Base-by-base conservation (phyloP, 768 basidiomycete species). In the Hericium alpestre region DNA sequence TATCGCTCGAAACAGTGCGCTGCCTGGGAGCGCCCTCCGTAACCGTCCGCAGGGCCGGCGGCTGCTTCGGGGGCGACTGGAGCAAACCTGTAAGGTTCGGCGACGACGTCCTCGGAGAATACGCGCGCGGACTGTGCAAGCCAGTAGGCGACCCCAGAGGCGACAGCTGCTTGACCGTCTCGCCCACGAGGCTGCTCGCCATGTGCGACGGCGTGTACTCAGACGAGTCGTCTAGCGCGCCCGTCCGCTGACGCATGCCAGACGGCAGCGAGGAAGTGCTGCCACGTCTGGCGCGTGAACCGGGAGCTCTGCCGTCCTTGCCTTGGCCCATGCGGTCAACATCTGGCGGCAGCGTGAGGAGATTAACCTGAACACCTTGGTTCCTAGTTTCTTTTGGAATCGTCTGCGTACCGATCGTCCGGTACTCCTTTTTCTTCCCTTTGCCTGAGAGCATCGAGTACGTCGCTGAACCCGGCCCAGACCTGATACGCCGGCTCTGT, bases 381-480 rank as follows among this genome's bases (percentile, higher is more conserved):
- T 73, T 76, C 54, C 75, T 74, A 63, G 74, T 77, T 64, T 82
- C 79, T 53, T 73, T 75, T 41, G 73, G 67, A 58, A 76, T 70
- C 53, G 89, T 90, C 72, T 93, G 90, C 57, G 89, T 80, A 58
- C 84, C 88, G 60, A 81, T 74, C 40, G 79, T 76, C 54, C 75
- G 78, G 63, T 91, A 90, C 65, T 75, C 73, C 64, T 76, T 81
- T 68, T 72, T 78, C 57, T 73, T 72, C 56, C 70, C 72, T 49
- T 68, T 64, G n/a, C 63, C 67, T 7, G 6, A 32, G 8, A 32
- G 32, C 32, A 32, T 10, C 27, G 70, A 69, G 38, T 64, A 70
- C 22, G 71, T 59, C n/a, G 65, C 66, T n/a, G 73, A 61, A 2
- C 73, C 22, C 69, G 71, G 66, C 67, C 64, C 63, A 0, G 69